Evolutionary conservation across 208 protist species (phyloP), one percentile per base, ranked within the genome.

Genomic region (Trypanosoma vivax): DNA sequence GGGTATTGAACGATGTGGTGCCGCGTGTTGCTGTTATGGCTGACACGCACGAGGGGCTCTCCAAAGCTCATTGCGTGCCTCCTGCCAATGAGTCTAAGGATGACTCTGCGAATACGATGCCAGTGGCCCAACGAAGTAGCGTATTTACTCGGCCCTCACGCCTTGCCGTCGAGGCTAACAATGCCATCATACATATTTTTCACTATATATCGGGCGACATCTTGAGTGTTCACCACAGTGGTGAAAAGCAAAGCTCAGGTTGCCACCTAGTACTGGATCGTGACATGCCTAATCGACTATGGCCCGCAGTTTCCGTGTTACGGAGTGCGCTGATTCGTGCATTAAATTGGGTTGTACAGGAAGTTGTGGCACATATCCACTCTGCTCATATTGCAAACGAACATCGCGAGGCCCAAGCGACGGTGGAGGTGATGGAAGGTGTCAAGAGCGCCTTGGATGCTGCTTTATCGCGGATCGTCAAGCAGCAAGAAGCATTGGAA

Each of bases 91-190:
- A 49, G 6, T 29, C 43, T 25, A 11, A 9, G 43, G 43, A 31
- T 18, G 19, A 5, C 30, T 11, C 43, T 13, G 25, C 23, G 10
- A 13, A 9, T 9, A 30, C 10, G 10, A 31, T 29, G 19, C 10
- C n/a, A 19, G 43, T 11, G 10, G 43, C n/a, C 21, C 21, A 5
- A 29, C 43, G 5, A 11, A 9, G 5, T 11, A 9, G 10, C 6
- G 28, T 24, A 19, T 34, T 38, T 11, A 28, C 24, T 10, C 24
- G 25, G 16, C 84, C 85, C 16, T 73, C 62, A 13, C 67, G 73
- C 2, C 23, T 93, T 52, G 40, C 50, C 7, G 73, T 77, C 0
- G 79, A 90, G 53, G 58, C 79, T 2, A 90, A 90, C 47, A 50
- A 90, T 42, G 60, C 74, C 18, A 23, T 93, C 9, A 18, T 93